Conservation (phyloP, 2,329 filamentous ascomycete genomes). For the Arthrobotrys entomopaga region DNA sequence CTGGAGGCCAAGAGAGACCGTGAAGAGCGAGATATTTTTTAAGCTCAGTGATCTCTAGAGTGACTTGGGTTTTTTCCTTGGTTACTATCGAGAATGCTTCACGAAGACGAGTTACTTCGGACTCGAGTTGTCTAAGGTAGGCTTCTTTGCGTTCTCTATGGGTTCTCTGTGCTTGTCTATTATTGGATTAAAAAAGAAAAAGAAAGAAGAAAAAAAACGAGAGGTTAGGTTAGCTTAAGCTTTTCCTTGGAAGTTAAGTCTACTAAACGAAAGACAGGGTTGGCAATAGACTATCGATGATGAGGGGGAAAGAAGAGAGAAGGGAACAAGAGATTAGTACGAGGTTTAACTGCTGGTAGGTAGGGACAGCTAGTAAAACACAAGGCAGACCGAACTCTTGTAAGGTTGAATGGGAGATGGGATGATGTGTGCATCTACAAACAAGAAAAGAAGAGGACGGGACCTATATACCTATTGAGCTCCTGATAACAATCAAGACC, state of each 20-base stretch:
- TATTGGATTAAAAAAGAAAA: constrained; percentile 62
- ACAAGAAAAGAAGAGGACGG: constrained; percentile 29
- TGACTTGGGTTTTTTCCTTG: constrained; percentile 78
- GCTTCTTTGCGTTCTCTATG: constrained; percentile 96
- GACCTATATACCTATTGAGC: constrained; percentile 55
- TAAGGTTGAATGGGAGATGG: constrained; percentile 36
- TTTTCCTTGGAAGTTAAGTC: constrained; percentile 25
- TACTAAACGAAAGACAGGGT: constrained; percentile 53
- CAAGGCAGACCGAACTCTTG: constrained; percentile 53
- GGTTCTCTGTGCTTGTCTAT: constrained; percentile 93
- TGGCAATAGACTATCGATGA: background rate
- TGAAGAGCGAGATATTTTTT: constrained; percentile 71
- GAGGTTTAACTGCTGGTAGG: constrained; percentile 27
- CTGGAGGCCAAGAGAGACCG: constrained; percentile 68
- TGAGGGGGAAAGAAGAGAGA: background rate
- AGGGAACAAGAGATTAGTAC: constrained; percentile 35
- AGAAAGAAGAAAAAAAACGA: constrained; percentile 20
- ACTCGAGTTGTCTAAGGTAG: constrained; percentile 93
- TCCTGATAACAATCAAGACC: constrained; percentile 36
- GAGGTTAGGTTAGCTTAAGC: constrained; percentile 42
- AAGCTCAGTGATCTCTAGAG: constrained; percentile 82
- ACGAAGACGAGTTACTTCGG: constrained; percentile 87
- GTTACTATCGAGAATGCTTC: constrained; percentile 80
- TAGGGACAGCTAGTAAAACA: constrained; percentile 7
- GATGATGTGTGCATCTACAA: constrained; percentile 31